phyloP scores from a whole-genome alignment of 768 basidiomycete species.

The Kondoa malvinella region DNA sequence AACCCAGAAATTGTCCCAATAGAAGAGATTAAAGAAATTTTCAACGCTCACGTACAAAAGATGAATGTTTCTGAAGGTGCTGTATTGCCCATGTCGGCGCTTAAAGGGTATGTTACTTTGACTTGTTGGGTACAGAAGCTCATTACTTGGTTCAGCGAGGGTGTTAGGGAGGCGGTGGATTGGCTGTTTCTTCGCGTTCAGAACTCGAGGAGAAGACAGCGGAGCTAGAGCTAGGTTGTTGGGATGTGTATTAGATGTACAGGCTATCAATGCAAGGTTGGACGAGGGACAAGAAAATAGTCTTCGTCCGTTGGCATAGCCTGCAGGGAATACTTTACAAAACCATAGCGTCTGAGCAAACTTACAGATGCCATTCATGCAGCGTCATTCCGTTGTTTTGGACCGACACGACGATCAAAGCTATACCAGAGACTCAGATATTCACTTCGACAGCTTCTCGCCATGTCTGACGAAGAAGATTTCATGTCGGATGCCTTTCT shows the following conservation, averaged over 20 bases:
- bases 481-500: conserved; percentile 20
- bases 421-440: no score
- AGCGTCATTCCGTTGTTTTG: no score
- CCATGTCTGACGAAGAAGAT: conserved; percentile 16
- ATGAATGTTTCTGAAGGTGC: conserved; percentile 25
- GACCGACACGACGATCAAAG: no score
- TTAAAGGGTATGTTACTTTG: conserved; percentile 57
- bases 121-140: neutral
- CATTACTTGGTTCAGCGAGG: conserved; percentile 43
- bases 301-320: no score
- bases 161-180: conserved; percentile 73
- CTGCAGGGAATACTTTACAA: no score
- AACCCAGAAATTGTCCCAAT: conserved; percentile 57
- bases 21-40: conserved; percentile 47
- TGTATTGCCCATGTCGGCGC: conserved; percentile 69
- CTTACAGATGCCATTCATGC: no score
- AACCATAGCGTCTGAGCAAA: no score
- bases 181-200: conserved; percentile 91
- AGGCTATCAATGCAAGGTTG: no score
- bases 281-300: no score
- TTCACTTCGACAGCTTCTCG: no score
- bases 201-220: conserved; percentile 35
- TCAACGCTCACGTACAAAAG: conserved; percentile 30
- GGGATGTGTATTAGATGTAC: no score
- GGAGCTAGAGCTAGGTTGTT: neutral